Conservation (phyloP, 768 basidiomycete species). For the Scleroderma citrinum region DNA sequence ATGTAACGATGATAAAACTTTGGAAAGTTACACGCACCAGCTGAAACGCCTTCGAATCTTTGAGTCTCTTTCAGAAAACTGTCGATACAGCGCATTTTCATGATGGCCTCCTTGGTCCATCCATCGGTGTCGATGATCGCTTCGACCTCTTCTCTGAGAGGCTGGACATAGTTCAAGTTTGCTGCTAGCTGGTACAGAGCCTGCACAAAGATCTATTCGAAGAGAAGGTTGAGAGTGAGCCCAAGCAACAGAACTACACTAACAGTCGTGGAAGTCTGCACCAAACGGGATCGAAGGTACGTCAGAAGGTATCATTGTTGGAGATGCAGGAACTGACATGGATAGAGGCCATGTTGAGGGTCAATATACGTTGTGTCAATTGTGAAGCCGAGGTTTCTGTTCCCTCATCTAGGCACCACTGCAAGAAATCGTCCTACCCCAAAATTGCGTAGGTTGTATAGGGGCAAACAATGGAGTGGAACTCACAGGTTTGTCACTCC, state of each 20-base stretch:
- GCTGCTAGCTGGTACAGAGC: constrained; percentile 33
- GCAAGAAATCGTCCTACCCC: background rate
- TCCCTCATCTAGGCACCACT: constrained; percentile 1
- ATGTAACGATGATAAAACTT: background rate
- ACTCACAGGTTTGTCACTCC: constrained; percentile 1
- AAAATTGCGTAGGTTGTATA: no score
- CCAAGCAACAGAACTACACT: background rate
- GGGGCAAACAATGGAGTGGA: background rate
- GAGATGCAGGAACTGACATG: constrained; percentile 11
- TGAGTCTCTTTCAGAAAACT: constrained; percentile 36
- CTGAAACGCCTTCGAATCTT: constrained; percentile 25
- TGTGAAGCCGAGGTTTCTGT: background rate
- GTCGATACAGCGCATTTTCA: constrained; percentile 32
- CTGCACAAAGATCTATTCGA: constrained; percentile 26
- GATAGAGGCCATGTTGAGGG: constrained; percentile 2
- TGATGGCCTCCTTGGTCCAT: constrained; percentile 24
- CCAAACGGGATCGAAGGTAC: no score
- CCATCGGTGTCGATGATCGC: constrained; percentile 20
- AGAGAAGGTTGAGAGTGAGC: background rate
- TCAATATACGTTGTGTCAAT: background rate
- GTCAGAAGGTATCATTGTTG: background rate
- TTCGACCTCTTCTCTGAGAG: constrained; percentile 36
- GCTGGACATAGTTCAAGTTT: constrained; percentile 27
- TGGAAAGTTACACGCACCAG: constrained; percentile 8
- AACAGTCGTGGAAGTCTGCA: background rate